phyloP scores from a whole-genome alignment of 306 rosid genomes.

The Mucuna pruriens region DNA sequence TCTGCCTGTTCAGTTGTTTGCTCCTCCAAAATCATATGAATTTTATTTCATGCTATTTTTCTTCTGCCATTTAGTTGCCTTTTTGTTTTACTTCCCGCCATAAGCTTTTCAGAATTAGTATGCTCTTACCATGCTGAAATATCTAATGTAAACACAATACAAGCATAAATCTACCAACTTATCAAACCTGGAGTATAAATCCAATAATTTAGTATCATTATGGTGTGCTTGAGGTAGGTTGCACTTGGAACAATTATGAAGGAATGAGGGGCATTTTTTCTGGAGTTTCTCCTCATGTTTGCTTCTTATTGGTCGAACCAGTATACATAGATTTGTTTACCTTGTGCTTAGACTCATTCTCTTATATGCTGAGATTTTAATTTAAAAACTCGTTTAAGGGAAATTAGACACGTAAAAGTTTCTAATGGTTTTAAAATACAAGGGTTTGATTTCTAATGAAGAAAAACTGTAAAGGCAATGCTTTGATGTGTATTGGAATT shows the following conservation, averaged over 20 bases:
- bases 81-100: background rate
- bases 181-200: background rate
- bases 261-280: background rate
- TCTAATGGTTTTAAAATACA: background rate
- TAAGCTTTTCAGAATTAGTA: background rate
- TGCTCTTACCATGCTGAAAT: background rate
- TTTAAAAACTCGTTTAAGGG: slow-evolving; percentile 10
- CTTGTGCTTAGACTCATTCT: background rate
- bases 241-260: background rate
- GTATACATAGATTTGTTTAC: background rate
- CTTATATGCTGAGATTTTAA: background rate
- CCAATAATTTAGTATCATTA: background rate
- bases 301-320: background rate
- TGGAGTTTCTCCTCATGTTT: background rate
- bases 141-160: background rate
- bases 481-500: background rate
- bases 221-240: background rate
- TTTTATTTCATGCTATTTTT: background rate
- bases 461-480: background rate
- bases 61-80: background rate
- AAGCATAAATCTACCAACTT: slow-evolving; percentile 1
- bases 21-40: background rate
- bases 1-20: slow-evolving; percentile 9
- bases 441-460: slow-evolving; percentile 17
- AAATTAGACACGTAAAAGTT: background rate